These are phyloP conservation scores for Malbranchea zuffiana DNA, from an alignment of 2,329 filamentous ascomycete genomes.

Conservation along the genomic window DNA sequence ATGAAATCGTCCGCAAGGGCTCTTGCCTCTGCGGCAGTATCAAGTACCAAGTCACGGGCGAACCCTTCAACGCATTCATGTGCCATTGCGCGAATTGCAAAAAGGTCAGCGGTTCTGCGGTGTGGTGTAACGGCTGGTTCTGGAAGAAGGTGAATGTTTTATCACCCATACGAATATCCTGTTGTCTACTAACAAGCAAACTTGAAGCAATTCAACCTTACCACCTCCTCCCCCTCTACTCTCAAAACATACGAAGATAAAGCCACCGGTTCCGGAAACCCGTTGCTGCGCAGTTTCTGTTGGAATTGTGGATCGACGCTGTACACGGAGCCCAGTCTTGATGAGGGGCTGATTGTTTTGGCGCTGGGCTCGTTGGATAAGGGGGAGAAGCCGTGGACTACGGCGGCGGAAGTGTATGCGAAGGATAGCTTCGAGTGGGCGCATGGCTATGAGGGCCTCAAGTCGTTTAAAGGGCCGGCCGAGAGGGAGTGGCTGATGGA, in stretches of 20 bases:
- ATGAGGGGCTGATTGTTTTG: background rate
- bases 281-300: conserved; percentile 2
- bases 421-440: background rate
- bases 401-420: background rate
- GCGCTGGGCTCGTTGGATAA: conserved; percentile 4
- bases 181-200: background rate
- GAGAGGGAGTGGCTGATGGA: no score
- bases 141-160: conserved; percentile 1
- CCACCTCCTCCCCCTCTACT: background rate
- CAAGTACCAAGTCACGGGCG: conserved; percentile 2
- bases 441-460: background rate
- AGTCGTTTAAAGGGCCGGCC: background rate
- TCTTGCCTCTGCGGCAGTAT: conserved; percentile 6
- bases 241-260: conserved; percentile 4
- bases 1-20: conserved; percentile 1
- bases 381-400: background rate
- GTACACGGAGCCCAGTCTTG: background rate
- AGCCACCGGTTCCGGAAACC: conserved; percentile 1
- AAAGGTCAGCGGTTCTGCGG: conserved; percentile 1
- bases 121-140: background rate
- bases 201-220: conserved; percentile 1
- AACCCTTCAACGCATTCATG: background rate
- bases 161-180: background rate
- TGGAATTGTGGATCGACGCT: conserved; percentile 1
- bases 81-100: conserved; percentile 6